Evolutionary conservation across 78 protist species (phyloP).

Genomic region (Planoprotostelium fungivorum): DNA sequence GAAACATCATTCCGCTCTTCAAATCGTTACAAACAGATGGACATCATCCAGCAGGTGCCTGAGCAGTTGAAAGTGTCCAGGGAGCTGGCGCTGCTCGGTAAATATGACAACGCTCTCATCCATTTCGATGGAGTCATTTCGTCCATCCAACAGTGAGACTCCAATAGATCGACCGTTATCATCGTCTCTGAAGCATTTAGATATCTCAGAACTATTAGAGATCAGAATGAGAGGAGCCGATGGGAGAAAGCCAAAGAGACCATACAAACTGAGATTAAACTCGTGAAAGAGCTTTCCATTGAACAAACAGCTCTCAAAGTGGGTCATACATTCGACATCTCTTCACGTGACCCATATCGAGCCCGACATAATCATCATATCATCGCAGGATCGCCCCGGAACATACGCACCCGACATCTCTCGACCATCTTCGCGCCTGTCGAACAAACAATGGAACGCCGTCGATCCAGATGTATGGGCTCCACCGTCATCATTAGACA

Average conservation of each 20-base stretch:
- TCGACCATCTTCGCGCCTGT: neutral
- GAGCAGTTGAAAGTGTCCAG: neutral
- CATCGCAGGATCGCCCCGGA: neutral
- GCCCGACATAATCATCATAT: no score
- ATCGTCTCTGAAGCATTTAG: neutral
- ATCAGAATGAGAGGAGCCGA: neutral
- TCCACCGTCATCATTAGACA: neutral
- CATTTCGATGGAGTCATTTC: slow-evolving; percentile 15
- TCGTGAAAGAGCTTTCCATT: neutral
- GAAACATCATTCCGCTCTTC: neutral
- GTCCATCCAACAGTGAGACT: neutral
- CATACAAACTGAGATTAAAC: neutral
- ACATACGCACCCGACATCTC: neutral
- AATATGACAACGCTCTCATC: slow-evolving; percentile 21
- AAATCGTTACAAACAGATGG: neutral
- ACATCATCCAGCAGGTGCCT: neutral
- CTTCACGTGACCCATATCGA: no score
- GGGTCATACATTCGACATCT: neutral
- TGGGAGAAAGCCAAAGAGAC: neutral
- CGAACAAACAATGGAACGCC: neutral
- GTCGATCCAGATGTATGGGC: neutral
- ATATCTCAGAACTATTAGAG: neutral
- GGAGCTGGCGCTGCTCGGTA: slow-evolving; percentile 23
- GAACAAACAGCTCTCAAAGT: neutral
- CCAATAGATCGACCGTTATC: neutral